Evolutionary conservation across 2,329 filamentous ascomycete species (phyloP).

Genomic region (Clonostachys chloroleuca): DNA sequence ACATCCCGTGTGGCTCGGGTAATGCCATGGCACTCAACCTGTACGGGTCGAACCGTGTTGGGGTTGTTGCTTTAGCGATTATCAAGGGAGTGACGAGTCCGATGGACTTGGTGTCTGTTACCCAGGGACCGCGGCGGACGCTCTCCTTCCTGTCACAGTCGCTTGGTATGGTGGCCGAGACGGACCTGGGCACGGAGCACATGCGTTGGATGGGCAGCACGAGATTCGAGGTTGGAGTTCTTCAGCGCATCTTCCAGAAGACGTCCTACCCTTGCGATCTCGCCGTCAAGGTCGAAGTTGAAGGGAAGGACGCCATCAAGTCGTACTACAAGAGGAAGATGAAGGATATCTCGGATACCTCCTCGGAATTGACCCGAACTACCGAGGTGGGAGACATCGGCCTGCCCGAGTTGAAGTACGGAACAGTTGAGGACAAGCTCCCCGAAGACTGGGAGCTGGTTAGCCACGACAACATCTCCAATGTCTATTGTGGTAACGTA

Average conservation of each 20-base stretch:
- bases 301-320: constrained; percentile 69
- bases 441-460: constrained; percentile 73
- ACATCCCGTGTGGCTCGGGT: constrained; percentile 88
- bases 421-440: constrained; percentile 72
- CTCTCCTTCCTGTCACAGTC: constrained; percentile 90
- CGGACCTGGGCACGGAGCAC: constrained; percentile 84
- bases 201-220: constrained; percentile 88
- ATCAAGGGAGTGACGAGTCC: constrained; percentile 85
- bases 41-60: constrained; percentile 73
- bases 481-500: constrained; percentile 89
- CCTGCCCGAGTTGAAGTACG: constrained; percentile 72
- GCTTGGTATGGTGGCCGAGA: constrained; percentile 85
- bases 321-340: constrained; percentile 59
- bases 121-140: constrained; percentile 68
- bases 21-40: constrained; percentile 92
- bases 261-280: constrained; percentile 86
- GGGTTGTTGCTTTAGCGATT: constrained; percentile 73
- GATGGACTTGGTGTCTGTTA: constrained; percentile 82
- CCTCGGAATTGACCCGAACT: background rate
- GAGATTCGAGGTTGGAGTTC: constrained; percentile 80
- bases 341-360: background rate
- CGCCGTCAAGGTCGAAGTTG: constrained; percentile 76
- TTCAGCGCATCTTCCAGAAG: constrained; percentile 71
- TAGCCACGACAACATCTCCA: constrained; percentile 75
- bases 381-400: constrained; percentile 33